Evolutionary conservation across 176 grass and related monocot genomes (phyloP), one percentile per base, ranked within the genome.

Genomic region (Aegilops umbellulata): DNA sequence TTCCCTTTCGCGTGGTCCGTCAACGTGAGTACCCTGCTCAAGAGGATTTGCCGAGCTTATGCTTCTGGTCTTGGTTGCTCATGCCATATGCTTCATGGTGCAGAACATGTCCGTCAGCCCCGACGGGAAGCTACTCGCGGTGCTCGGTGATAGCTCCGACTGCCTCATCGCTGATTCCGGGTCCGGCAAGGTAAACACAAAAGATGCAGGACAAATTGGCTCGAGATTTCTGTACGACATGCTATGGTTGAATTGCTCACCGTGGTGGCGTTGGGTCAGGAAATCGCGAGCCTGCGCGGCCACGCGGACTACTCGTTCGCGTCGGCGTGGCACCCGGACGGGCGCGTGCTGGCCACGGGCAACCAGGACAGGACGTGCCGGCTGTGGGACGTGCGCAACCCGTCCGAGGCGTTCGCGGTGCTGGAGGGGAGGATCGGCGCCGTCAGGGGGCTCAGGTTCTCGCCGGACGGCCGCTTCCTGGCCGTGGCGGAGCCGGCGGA

Each of bases 221-320:
- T 19, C 30, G 64, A 15, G 6, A 7, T 7, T 16, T 32, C 6
- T 10, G 17, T 35, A 2, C 19, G n/a, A n/a, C n/a, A n/a, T n/a
- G n/a, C n/a, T n/a, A n/a, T n/a, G n/a, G n/a, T n/a, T n/a, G n/a
- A n/a, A n/a, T n/a, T 64, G 27, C 76, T 57, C 17, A 31, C 16
- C n/a, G 25, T 35, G 24, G 29, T 9, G 20, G 61, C 38, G 20
- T 42, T 46, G 25, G 36, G 0, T 1, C 38, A 95, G 86, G 78
- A 78, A 26, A 65, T 84, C 34, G 89, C 80, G 22, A 80, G 80
- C 16, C 90, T 94, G 17, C 51, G 83, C 2, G 92, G 93, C 0
- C 94, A 98, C 82, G n/a, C 34, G 64, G 94, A 98, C 76, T 93
- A 96, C 90, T 96, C 94, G 16, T 98, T 94, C 84, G 63, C 94